Evolutionary conservation across 2,329 filamentous ascomycete species (phyloP).

Genomic region (Plenodomus tracheiphilus): DNA sequence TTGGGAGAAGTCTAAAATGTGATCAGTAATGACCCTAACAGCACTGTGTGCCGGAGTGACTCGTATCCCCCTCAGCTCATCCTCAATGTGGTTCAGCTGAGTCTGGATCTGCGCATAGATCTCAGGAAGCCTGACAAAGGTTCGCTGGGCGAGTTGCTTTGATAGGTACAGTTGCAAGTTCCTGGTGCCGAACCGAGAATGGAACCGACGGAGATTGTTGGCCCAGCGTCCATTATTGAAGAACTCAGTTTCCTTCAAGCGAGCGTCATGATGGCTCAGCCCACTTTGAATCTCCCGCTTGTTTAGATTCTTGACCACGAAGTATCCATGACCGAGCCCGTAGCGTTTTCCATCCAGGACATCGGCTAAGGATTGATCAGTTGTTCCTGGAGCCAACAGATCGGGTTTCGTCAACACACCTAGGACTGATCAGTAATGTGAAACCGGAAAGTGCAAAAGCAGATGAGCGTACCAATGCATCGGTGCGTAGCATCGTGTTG

Average conservation of each 20-base stretch:
- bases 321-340: conserved; percentile 73
- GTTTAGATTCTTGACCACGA: conserved; percentile 68
- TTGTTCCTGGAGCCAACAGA: conserved; percentile 59
- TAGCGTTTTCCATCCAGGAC: conserved; percentile 68
- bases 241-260: conserved; percentile 54
- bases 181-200: conserved; percentile 55
- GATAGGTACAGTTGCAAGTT: conserved; percentile 56
- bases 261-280: conserved; percentile 53
- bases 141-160: conserved; percentile 52
- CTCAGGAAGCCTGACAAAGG: conserved; percentile 41
- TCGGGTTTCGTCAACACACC: conserved; percentile 89
- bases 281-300: conserved; percentile 54
- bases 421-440: conserved; percentile 38
- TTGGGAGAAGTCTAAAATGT: conserved; percentile 61
- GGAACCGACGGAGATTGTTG: conserved; percentile 43
- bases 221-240: conserved; percentile 56
- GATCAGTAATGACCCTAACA: conserved; percentile 64
- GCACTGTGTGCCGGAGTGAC: conserved; percentile 68
- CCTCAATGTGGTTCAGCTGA: conserved; percentile 57
- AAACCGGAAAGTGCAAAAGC: neutral
- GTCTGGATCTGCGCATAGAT: conserved; percentile 51
- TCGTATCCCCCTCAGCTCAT: conserved; percentile 62
- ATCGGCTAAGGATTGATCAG: conserved; percentile 59
- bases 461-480: conserved; percentile 39
- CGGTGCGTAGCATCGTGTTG: conserved; percentile 46